A percentile compares a stretch with the other conserved stretches of the same genome.
Conservation (phyloP, 805 yeast species). For the Nakazawaea wyomingensis region DNA sequence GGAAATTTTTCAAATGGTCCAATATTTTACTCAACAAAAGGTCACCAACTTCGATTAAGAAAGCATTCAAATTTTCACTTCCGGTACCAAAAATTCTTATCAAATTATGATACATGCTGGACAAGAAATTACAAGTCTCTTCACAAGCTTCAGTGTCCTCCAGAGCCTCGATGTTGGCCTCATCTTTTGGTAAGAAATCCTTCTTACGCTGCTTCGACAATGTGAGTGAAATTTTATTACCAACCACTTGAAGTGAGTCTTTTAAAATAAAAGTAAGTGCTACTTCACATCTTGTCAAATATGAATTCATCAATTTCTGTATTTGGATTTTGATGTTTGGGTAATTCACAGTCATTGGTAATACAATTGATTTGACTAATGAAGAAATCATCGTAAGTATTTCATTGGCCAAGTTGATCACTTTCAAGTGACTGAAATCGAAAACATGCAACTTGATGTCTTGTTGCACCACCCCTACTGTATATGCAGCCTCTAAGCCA, state of each 20-base stretch:
- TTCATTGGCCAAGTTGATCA: slow-evolving; percentile 51
- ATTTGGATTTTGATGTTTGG: slow-evolving; percentile 55
- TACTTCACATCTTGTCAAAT: slow-evolving; percentile 55
- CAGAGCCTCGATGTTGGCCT: slow-evolving; percentile 13
- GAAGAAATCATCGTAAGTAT: slow-evolving; percentile 63
- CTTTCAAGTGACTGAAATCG: slow-evolving; percentile 41
- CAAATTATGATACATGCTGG: slow-evolving; percentile 20
- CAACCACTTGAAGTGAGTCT: slow-evolving; percentile 50
- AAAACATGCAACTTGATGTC: slow-evolving; percentile 25
- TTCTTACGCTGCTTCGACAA: slow-evolving; percentile 66
- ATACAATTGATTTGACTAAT: slow-evolving; percentile 65
- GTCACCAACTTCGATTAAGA: slow-evolving; percentile 53
- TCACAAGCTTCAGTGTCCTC: slow-evolving; percentile 73
- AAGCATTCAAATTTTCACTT: slow-evolving; percentile 40
- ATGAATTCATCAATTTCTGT: slow-evolving; percentile 55
- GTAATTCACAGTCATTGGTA: slow-evolving; percentile 65
- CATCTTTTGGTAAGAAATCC: slow-evolving; percentile 53
- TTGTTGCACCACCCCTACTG: slow-evolving; percentile 22
- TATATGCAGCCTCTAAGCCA: slow-evolving; percentile 66
- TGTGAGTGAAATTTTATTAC: slow-evolving; percentile 43
- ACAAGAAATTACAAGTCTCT: slow-evolving; percentile 52
- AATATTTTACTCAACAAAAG: slow-evolving; percentile 53
- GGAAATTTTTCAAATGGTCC: slow-evolving; percentile 69
- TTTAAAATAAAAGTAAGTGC: slow-evolving; percentile 60
- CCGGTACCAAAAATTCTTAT: slow-evolving; percentile 17